Base-by-base conservation (phyloP, 1,284 basidiomycete species). In the Ceratobasidium sp. region DNA sequence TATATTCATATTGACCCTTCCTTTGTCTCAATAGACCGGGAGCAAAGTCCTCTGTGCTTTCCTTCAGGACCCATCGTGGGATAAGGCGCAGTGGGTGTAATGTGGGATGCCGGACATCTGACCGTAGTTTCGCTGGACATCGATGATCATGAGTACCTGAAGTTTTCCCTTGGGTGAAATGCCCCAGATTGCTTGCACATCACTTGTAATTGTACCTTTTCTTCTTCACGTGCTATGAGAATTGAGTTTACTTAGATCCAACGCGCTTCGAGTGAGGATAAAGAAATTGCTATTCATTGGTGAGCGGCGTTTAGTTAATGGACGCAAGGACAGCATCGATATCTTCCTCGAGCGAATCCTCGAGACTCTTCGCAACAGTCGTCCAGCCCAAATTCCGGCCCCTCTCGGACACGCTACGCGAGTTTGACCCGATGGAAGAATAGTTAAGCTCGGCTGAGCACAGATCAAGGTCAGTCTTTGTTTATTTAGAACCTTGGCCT, bases 11-110 rank as follows among this genome's bases (percentile, higher is more conserved):
- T n/a, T 67, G 40, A 67, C 29, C 51, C n/a, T 52, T 52, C 51
- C 51, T 52, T 52, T 52, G 49, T 51, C 6, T 67, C 34, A 13
- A 2, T 80, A 97, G 95, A 99, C 97, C 0, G 97, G 97, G 49
- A 97, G 95, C 85, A 99, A 99, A 84, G 96, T 99, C 7, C 87
- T 99, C 19, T 97, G 95, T 80, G 97, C 97, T 7, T 99, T 99
- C 86, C 86, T 99, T 62, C 97, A 99, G 86, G 93, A 95, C 83
- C 93, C 94, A 56, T 88, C 88, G 78, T 95, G 94, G 94, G 93
- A 95, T 79, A 93, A 90, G 84, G 79, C 88, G 1, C 91, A 93
- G 82, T 94, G 92, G 92, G 82, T 89, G 76, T 93, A 83, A 88
- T 34, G 6, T 7, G 43, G 29, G 61, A 64, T 64, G 13, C 34